Evolutionary conservation across 495 filamentous ascomycete species (phyloP), one percentile per base, ranked within the genome.

Genomic region (Paragyromitra xinjiangensis): DNA sequence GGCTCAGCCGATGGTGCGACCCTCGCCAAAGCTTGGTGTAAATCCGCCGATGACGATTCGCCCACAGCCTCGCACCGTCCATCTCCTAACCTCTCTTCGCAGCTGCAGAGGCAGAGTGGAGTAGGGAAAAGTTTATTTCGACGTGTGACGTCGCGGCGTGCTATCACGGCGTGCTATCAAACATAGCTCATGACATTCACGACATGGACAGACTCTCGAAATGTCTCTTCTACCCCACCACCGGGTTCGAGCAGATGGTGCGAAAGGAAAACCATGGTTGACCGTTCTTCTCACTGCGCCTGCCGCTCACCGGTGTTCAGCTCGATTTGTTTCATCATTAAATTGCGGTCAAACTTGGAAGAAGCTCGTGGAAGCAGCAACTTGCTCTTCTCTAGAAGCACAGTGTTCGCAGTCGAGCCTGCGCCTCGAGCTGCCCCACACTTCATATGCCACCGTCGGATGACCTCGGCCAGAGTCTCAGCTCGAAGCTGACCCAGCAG

Each of bases 101-200:
- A 22, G 45, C 9, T 7, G 14, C 19, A 55, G 59, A 14, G 68
- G 58, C 55, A 12, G 69, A 53, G 69, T 22, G 42, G 9, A 3
- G 3, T n/a, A 26, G 53, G 26, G 29, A 56, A 77, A 77, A 77
- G 74, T 72, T 73, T 77, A 77, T 66, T 77, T 59, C 44, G 40
- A 77, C 74, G 74, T 71, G 67, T 73, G 74, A 77, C 69, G 64
- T 64, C 61, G 62, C 48, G 51, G 51, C 16, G 37, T 37, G 34
- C 37, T 56, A 19, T 1, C 16, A n/a, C 19, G 19, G 19, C 19
- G 19, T 22, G 19, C 19, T 22, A 22, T 22, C 19, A 44, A 26
- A 48, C 7, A 3, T 26, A 39, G 53, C 63, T 22, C 71, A 58
- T 73, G 64, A 66, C 61, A 39, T 53, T 22, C 71, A 58, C 68